phyloP scores from a whole-genome alignment of 352 stramenopile species.

The Halophytophthora polymorphica region DNA sequence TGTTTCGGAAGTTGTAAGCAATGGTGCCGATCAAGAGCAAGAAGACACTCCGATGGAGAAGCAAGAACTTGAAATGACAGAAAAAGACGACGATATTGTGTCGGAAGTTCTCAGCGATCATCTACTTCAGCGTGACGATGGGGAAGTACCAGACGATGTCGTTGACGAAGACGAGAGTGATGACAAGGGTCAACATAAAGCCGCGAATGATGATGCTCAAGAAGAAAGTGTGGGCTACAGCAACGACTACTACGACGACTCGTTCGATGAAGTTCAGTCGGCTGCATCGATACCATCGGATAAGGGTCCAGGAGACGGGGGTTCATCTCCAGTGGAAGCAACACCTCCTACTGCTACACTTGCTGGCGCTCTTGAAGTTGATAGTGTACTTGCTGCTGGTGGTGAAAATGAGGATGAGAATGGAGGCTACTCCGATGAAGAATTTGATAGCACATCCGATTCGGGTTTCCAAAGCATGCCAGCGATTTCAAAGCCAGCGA shows the following conservation, averaged over 20 bases:
- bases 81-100: constrained; percentile 7
- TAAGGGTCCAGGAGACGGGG: not conserved
- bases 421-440: constrained; percentile 33
- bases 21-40: constrained; percentile 15
- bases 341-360: no score
- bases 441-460: constrained; percentile 29
- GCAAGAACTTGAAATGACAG: not conserved
- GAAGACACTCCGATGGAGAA: not conserved
- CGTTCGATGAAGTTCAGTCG: constrained; percentile 36
- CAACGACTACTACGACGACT: constrained; percentile 45
- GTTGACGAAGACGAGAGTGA: constrained; percentile 9
- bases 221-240: constrained; percentile 21
- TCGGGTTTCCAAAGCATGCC: constrained; percentile 6
- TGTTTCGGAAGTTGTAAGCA: constrained; percentile 8
- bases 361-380: not conserved
- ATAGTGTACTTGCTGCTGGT: not conserved
- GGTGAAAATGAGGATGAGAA: constrained; percentile 13
- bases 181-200: constrained; percentile 3
- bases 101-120: constrained; percentile 11
- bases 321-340: not conserved
- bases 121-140: constrained; percentile 2
- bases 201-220: not conserved
- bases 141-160: constrained; percentile 3
- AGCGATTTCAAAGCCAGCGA: not conserved
- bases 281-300: constrained; percentile 3